Evolutionary conservation across 352 stramenopile genomes (phyloP), one percentile per base, ranked within the genome.

Genomic region (Globisporangium parvum): DNA sequence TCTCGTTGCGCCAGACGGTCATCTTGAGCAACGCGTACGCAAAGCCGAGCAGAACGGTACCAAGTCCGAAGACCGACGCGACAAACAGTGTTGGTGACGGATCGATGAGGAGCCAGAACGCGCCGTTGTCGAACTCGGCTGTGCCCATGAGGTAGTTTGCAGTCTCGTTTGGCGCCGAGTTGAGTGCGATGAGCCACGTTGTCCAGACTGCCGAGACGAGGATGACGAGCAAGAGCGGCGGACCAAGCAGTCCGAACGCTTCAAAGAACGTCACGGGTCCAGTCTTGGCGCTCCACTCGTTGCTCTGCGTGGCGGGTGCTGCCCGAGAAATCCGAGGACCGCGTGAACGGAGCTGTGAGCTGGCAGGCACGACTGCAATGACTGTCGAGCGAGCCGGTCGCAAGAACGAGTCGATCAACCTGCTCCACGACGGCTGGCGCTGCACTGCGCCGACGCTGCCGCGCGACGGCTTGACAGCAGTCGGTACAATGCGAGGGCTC

Each of bases 91-190:
- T 47, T 0, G 47, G 52, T 2, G 56, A 15, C 21, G 64, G 39
- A 3, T 75, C 61, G 6, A 65, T 20, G 26, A 73, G 70, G 26
- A 77, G 59, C 63, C 71, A 77, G 31, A 80, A 77, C 15, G 59
- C 41, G 1, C 68, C 68, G 21, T 80, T 49, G 37, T 80, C 63
- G 12, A 61, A 76, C 5, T 62, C 57, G 2, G 49, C 56, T 0
- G 66, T 77, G 47, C 64, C 51, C 68, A 80, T 73, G 40, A 80
- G 56, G 21, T 50, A 65, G 44, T 77, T 80, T 11, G 63, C 68
- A 0, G 61, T 65, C 31, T 41, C 45, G 41, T 71, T 77, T 4
- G 66, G 71, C 20, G 59, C 62, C 20, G 70, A 8, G 1, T 51
- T 61, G 15, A 77, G 47, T 0, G 68, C 26, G 5, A 77, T 63